A percentile compares a stretch with the other conserved stretches of the same genome.
Evolutionary conservation across 306 rosid species (phyloP).

Genomic region (Trifolium fragiferum): DNA sequence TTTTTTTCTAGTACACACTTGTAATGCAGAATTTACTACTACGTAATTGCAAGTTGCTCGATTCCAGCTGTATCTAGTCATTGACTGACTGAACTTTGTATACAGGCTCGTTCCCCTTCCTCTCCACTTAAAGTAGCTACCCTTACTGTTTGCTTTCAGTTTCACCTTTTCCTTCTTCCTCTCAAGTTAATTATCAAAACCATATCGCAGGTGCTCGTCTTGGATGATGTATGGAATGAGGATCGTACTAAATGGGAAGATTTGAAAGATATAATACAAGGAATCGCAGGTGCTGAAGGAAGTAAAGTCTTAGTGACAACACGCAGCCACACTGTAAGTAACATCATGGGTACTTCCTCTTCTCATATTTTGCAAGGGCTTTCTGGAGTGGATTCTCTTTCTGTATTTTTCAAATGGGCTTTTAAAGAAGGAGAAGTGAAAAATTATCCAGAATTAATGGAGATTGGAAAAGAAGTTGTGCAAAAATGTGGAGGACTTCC

Average conservation of each 20-base stretch:
- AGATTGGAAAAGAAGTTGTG: conserved; percentile 38
- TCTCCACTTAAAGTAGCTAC: too few relatives aligned
- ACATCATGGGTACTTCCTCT: too few relatives aligned
- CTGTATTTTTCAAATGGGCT: conserved; percentile 44
- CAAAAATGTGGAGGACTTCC: conserved; percentile 49
- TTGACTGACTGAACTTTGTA: too few relatives aligned
- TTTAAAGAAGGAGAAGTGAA: conserved; percentile 40
- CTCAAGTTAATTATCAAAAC: too few relatives aligned
- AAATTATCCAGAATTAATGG: conserved; percentile 1
- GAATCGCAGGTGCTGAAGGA: not conserved
- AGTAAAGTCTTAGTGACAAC: conserved; percentile 37
- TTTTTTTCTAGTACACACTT: too few relatives aligned
- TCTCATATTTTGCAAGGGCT: not conserved
- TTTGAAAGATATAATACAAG: not conserved
- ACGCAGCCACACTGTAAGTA: not conserved
- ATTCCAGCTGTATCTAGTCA: too few relatives aligned
- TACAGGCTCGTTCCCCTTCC: too few relatives aligned
- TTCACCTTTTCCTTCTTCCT: too few relatives aligned
- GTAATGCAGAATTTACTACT: too few relatives aligned
- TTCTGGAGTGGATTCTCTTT: not conserved
- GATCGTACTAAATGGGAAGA: conserved; percentile 22
- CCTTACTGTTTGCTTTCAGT: too few relatives aligned
- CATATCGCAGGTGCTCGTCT: too few relatives aligned
- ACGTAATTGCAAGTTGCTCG: too few relatives aligned
- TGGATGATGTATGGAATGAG: conserved; percentile 25